Conservation (phyloP, 2,329 filamentous ascomycete species). For the Clonostachys solani region DNA sequence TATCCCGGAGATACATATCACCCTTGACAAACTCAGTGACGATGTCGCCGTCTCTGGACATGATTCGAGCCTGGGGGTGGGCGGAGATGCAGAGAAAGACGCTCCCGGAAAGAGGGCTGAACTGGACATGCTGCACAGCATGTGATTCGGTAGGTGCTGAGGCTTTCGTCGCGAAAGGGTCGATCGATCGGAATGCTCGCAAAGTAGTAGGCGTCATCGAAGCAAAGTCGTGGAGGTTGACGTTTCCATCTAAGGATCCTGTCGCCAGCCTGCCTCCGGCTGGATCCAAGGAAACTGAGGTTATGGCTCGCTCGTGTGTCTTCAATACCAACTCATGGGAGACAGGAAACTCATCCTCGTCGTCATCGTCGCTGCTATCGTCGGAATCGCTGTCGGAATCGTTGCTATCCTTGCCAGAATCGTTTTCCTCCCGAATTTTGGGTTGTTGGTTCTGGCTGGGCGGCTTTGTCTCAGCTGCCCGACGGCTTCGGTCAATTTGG, state of each 20-base stretch:
- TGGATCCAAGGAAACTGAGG: conserved; percentile 78
- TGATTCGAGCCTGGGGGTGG: conserved; percentile 83
- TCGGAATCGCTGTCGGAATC: conserved; percentile 48
- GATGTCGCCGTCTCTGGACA: conserved; percentile 83
- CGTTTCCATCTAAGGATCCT: conserved; percentile 84
- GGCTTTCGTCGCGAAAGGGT: conserved; percentile 77
- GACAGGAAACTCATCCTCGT: conserved; percentile 84
- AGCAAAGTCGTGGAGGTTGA: conserved; percentile 93
- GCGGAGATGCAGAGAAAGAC: conserved; percentile 85
- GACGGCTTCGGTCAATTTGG: conserved; percentile 76
- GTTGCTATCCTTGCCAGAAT: conserved; percentile 38
- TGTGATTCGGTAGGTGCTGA: conserved; percentile 76
- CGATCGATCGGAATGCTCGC: conserved; percentile 87
- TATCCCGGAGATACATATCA: conserved; percentile 96
- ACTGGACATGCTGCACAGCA: conserved; percentile 79
- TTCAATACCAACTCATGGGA: conserved; percentile 92
- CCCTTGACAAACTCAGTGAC: conserved; percentile 91
- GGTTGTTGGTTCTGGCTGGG: no score
- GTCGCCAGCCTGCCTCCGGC: conserved; percentile 81
- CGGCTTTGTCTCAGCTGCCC: conserved; percentile 25
- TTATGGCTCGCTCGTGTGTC: conserved; percentile 86
- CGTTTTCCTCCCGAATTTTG: conserved; percentile 19
- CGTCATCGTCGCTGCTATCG: conserved; percentile 59
- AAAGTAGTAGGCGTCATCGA: conserved; percentile 94
- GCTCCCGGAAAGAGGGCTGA: conserved; percentile 76